Conservation (phyloP, 257 asterid species). For the Cinchona pubescens region DNA sequence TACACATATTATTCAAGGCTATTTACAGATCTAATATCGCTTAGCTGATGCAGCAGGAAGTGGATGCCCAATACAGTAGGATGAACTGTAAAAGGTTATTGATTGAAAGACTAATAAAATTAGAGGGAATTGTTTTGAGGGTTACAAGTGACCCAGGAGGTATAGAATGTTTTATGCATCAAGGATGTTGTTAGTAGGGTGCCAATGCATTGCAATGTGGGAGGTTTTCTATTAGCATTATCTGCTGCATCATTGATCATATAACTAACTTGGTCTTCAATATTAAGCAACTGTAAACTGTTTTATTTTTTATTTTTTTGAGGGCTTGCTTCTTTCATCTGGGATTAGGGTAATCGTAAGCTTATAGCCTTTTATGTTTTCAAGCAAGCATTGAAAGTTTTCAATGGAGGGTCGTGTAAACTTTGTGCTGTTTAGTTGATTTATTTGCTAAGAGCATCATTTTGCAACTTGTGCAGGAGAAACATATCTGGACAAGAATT, state of each 20-base stretch:
- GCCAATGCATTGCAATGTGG: neutral
- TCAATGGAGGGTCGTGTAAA: neutral
- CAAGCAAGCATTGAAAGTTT: neutral
- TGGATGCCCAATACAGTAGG: neutral
- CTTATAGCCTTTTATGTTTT: neutral
- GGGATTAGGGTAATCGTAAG: neutral
- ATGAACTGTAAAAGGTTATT: neutral
- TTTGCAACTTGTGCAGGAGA: slow-evolving; percentile 57
- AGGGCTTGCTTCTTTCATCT: neutral
- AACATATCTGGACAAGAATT: slow-evolving; percentile 98
- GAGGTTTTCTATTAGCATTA: neutral
- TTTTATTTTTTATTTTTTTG: too few relatives aligned
- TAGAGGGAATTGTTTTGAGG: neutral
- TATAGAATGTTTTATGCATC: neutral
- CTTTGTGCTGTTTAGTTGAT: neutral
- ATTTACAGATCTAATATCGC: neutral
- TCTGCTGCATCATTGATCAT: neutral
- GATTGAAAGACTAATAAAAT: neutral
- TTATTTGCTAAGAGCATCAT: neutral
- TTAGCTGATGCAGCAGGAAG: neutral
- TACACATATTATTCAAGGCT: neutral
- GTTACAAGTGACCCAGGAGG: neutral
- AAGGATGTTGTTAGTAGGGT: neutral
- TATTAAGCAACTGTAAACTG: neutral
- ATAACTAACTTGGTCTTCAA: neutral